Evolutionary conservation across 129 eudicot genomes (phyloP), one percentile per base, ranked within the genome.

Genomic region (Flaveria ramosissima): DNA sequence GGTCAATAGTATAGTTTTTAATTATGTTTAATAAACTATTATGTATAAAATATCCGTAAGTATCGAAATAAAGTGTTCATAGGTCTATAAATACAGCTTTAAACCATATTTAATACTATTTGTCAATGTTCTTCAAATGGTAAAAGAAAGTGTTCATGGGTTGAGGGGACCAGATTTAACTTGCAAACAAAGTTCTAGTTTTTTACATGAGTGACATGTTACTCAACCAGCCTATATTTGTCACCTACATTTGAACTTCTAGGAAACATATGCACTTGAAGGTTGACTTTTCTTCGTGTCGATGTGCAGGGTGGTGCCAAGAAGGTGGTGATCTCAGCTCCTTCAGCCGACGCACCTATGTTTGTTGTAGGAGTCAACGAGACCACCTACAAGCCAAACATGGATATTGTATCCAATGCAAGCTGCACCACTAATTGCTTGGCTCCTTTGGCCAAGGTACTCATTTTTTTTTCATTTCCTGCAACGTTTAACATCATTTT

Each of bases 341-440:
- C 99, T 39, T 94, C 99, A 53, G 96, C 96, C 47, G 97, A 94
- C 84, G 99, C 97, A 1, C 97, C 99, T 50, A 94, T 91, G 99
- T 94, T 94, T 78, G 99, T 94, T 19, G 93, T 94, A 68, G 99
- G 99, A 46, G 97, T 94, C 15, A 94, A 94, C 53, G 97, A 94
- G 85, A 84, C 68, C 62, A 88, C 92, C 11, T 94, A 94, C 83
- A 94, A 89, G 59, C 84, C 92, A 43, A 88, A 57, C 87, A 94
- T 94, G 99, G 99, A 94, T 77, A 80, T 94, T 27, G 97, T 94
- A 70, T 94, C 97, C 17, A 94, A 94, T 77, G 99, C 99, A 19
- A 91, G 99, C 80, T 94, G 97, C 70, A 94, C 99, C 19, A 94
- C 97, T 64, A 94, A 91, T 76, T 94, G 99, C 72, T 96, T 94